These are phyloP conservation scores for Chaetoceros muelleri DNA, from an alignment of 108 stramenopile species.

Conservation along the genomic window DNA sequence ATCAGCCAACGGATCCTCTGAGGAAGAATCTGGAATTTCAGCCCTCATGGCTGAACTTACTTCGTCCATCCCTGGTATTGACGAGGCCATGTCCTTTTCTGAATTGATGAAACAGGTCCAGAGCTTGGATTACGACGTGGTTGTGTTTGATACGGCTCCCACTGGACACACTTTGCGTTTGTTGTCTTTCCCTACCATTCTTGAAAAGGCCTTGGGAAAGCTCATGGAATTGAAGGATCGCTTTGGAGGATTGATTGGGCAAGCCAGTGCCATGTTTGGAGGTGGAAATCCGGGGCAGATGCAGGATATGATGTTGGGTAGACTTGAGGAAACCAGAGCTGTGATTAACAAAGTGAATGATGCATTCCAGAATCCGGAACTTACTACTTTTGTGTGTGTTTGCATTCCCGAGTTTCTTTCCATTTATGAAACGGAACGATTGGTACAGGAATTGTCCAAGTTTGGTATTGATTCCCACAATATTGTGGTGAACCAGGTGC, in stretches of 20 bases:
- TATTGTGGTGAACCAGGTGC: slow-evolving; percentile 98
- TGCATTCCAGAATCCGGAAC: slow-evolving; percentile 93
- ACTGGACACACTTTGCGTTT: slow-evolving; percentile 99
- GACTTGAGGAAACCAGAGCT: slow-evolving; percentile 86
- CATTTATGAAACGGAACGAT: slow-evolving; percentile 98
- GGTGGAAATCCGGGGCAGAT: slow-evolving; percentile 62
- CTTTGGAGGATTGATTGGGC: slow-evolving; percentile 90
- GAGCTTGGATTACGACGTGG: slow-evolving; percentile 89
- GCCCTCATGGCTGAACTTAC: slow-evolving; percentile 90
- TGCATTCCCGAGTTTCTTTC: slow-evolving; percentile 99
- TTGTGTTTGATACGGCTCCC: slow-evolving; percentile 99
- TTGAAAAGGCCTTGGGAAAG: slow-evolving; percentile 95
- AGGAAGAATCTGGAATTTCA: slow-evolving; percentile 50
- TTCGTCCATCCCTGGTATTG: slow-evolving; percentile 96
- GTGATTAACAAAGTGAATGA: slow-evolving; percentile 93
- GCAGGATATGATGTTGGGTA: slow-evolving; percentile 75
- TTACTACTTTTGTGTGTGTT: slow-evolving; percentile 98
- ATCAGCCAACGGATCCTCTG: slow-evolving; percentile 41
- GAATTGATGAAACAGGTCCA: slow-evolving; percentile 97
- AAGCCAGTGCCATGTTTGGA: slow-evolving; percentile 85
- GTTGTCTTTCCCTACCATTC: slow-evolving; percentile 90
- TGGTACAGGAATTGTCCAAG: slow-evolving; percentile 98
- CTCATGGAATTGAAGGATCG: slow-evolving; percentile 95
- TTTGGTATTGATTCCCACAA: slow-evolving; percentile 98
- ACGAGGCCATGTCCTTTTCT: slow-evolving; percentile 97